These are phyloP conservation scores for Spathaspora passalidarum DNA, from an alignment of 805 yeast species.

Conservation along the genomic window DNA sequence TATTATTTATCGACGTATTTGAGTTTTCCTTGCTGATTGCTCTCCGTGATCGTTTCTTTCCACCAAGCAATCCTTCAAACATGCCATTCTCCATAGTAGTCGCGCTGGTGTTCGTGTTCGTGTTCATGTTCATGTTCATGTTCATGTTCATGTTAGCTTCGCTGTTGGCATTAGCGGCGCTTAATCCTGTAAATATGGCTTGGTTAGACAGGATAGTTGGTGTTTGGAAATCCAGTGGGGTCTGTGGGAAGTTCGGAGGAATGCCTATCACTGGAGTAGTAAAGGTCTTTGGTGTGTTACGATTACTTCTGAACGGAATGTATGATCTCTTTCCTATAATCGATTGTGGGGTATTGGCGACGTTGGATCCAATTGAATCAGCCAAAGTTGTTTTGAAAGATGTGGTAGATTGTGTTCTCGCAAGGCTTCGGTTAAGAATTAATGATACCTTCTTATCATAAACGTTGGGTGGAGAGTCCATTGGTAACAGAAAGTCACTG, in stretches of 20 bases:
- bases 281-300: slow-evolving; percentile 15
- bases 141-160: too few species aligned
- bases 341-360: slow-evolving; percentile 5
- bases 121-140: too few species aligned
- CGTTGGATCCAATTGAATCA: slow-evolving; percentile 44
- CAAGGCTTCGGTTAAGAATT: slow-evolving; percentile 69
- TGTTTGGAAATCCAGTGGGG: slow-evolving; percentile 12
- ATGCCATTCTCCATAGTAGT: slow-evolving; percentile 14
- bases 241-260: slow-evolving; percentile 16
- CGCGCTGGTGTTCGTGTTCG: slow-evolving; percentile 3
- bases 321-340: slow-evolving; percentile 29
- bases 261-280: slow-evolving; percentile 22
- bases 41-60: slow-evolving; percentile 22
- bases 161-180: too few species aligned
- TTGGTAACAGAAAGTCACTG: slow-evolving; percentile 43
- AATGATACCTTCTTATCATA: slow-evolving; percentile 77
- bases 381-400: slow-evolving; percentile 77
- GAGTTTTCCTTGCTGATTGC: slow-evolving; percentile 10
- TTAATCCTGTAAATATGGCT: background rate
- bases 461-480: slow-evolving; percentile 71
- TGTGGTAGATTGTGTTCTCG: slow-evolving; percentile 69
- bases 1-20: background rate
- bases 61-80: slow-evolving; percentile 25
- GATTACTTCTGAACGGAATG: slow-evolving; percentile 33
- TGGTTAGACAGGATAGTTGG: slow-evolving; percentile 10